A percentile compares a stretch with the other conserved stretches of the same genome.
phyloP scores from a whole-genome alignment of 2,329 filamentous ascomycete species.

The Pseudogymnoascus sp. region DNA sequence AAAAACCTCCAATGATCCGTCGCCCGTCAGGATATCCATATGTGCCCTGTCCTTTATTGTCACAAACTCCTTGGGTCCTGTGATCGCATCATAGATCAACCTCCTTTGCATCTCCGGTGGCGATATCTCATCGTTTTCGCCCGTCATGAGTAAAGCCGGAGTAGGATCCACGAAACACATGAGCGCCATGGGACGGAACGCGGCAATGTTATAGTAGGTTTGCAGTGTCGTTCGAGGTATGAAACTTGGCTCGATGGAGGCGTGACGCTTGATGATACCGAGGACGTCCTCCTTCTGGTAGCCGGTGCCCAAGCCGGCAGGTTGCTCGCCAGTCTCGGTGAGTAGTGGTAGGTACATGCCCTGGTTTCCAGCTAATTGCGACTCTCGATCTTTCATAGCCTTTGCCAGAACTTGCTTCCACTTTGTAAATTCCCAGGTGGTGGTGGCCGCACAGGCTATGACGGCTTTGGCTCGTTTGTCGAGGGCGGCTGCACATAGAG shows the following conservation, averaged over 20 bases:
- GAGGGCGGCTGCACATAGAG: neutral
- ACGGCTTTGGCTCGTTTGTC: conserved; percentile 32
- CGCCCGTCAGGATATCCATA: neutral
- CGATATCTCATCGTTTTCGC: conserved; percentile 24
- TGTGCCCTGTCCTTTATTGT: neutral
- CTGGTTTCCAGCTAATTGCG: conserved; percentile 33
- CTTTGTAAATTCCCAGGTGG: neutral
- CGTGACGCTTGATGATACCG: conserved; percentile 16
- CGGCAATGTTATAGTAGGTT: conserved; percentile 27
- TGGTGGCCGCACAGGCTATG: conserved; percentile 16
- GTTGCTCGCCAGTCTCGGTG: conserved; percentile 32
- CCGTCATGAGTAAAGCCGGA: conserved; percentile 25
- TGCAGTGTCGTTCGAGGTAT: conserved; percentile 26
- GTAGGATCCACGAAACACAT: conserved; percentile 19
- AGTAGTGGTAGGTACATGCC: conserved; percentile 33
- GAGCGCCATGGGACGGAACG: conserved; percentile 21
- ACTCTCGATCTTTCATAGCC: conserved; percentile 33
- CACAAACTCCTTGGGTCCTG: neutral
- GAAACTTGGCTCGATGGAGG: conserved; percentile 13
- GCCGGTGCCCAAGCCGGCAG: conserved; percentile 28
- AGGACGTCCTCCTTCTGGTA: conserved; percentile 18
- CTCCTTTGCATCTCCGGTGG: conserved; percentile 10
- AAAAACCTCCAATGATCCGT: neutral
- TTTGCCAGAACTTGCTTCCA: conserved; percentile 26
- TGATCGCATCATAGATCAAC: neutral